Evolutionary conservation across 148 eudicot genomes (phyloP), one percentile per base, ranked within the genome.

Genomic region (Gaultheria prostrata): DNA sequence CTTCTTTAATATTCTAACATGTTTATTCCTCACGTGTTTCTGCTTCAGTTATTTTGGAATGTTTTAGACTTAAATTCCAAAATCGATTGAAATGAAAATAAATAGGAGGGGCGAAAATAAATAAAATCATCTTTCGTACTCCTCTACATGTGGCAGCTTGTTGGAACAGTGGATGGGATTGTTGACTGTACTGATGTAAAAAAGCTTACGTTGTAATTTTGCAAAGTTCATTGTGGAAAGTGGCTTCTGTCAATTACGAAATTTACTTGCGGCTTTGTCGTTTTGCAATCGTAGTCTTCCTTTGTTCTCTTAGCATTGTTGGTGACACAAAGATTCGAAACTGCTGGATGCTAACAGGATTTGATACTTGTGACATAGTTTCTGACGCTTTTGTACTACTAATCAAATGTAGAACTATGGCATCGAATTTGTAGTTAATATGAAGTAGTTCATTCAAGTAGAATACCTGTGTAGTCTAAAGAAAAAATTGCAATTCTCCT

Each of bases 371-470:
- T 63, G 21, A 28, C 83, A 39, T 46, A 48, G 33, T 24, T 15
- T 67, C 45, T 81, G 32, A 54, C 21, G 48, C 13, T 74, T 35
- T 43, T 61, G 18, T 17, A 79, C 2, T 24, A 17, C 53, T 24
- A 30, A 71, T 80, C 81, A 67, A 79, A 57, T 35, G 59, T 67
- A 59, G 24, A 57, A 21, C 43, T 79, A 21, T 35, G 51, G 39
- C 70, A 51, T 77, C 13, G 14, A 77, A 56, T 2, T 39, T 1
- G 4, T 43, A 18, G 77, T 43, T 18, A 15, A 46, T 8, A 43
- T 28, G 32, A 20, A 7, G 48, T 18, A 32, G n/a, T 72, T 72
- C 76, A 17, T 33, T 48, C n/a, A 75, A 43, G 28, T 24, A 75
- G 53, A 46, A n/a, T 45, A 48, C 79, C 32, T 10, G 49, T 73